phyloP scores from a whole-genome alignment of 495 filamentous ascomycete genomes.

The Cairneyella variabilis region DNA sequence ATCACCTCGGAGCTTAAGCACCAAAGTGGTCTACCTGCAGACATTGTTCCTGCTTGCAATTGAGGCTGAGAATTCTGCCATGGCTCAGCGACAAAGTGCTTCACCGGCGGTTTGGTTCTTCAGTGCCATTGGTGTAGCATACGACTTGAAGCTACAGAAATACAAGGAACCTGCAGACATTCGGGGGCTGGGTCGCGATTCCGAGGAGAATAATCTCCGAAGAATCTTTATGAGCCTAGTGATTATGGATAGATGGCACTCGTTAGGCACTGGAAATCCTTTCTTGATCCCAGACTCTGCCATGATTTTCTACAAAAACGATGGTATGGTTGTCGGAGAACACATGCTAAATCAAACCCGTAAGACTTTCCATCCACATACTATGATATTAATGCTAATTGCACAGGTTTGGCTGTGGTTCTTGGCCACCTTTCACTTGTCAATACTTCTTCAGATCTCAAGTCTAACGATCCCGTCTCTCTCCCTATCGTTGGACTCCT shows the following conservation, averaged over 20 bases:
- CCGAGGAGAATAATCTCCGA: constrained; percentile 64
- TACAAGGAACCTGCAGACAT: constrained; percentile 26
- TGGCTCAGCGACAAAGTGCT: constrained; percentile 11
- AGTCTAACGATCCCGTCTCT: not conserved
- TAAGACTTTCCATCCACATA: constrained; percentile 38
- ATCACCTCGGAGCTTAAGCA: constrained; percentile 38
- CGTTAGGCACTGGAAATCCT: constrained; percentile 59
- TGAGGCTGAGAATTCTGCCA: constrained; percentile 47
- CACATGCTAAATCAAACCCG: constrained; percentile 60
- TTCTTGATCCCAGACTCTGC: constrained; percentile 56
- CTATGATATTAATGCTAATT: not conserved
- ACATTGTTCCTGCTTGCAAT: constrained; percentile 59
- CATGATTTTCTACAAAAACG: constrained; percentile 57
- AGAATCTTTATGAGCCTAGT: constrained; percentile 73
- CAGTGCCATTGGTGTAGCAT: constrained; percentile 55
- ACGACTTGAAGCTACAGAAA: constrained; percentile 51
- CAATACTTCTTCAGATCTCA: constrained; percentile 29
- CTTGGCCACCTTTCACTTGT: constrained; percentile 37
- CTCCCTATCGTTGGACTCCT: not conserved
- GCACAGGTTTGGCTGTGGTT: constrained; percentile 35
- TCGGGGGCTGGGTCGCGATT: constrained; percentile 54
- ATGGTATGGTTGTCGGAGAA: constrained; percentile 62
- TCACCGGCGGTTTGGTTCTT: constrained; percentile 43
- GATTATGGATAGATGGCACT: constrained; percentile 73
- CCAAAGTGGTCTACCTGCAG: constrained; percentile 60